These are phyloP conservation scores for Kondoa subrosea DNA, from an alignment of 768 basidiomycete species.

Conservation along the genomic window DNA sequence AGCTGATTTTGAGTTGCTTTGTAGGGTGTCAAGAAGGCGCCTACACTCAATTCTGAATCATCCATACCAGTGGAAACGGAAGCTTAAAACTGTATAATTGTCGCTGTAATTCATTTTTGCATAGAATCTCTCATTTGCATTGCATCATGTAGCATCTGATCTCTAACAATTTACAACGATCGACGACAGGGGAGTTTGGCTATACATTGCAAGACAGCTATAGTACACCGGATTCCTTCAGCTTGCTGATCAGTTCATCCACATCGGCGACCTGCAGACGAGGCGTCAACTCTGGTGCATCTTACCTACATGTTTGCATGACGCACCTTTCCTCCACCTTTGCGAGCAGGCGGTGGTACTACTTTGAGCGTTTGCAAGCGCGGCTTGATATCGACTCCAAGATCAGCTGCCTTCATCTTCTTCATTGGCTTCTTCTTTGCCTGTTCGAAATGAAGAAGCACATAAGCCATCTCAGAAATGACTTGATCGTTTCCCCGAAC, in stretches of 20 bases:
- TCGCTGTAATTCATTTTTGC: too few species aligned
- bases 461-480: background rate
- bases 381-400: constrained; percentile 68
- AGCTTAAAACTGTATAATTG: too few species aligned
- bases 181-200: background rate
- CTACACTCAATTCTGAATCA: too few species aligned
- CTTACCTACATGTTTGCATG: too few species aligned
- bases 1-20: too few species aligned
- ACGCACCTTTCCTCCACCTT: constrained; percentile 74
- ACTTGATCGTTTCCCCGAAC: background rate
- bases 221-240: constrained; percentile 63
- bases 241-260: constrained; percentile 70
- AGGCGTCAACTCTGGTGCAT: too few species aligned
- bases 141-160: too few species aligned
- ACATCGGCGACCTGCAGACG: constrained; percentile 46
- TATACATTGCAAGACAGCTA: constrained; percentile 17
- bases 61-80: too few species aligned
- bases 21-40: too few species aligned
- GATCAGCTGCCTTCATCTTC: constrained; percentile 58
- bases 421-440: constrained; percentile 98
- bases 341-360: constrained; percentile 69
- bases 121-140: too few species aligned
- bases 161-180: too few species aligned
- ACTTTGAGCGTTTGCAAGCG: constrained; percentile 73
- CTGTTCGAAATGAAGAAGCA: constrained; percentile 25